Percentiles rank a stretch among this genome's conserved stretches.
phyloP scores from a whole-genome alignment of 139 green algal species.

The Micractinium sp. region DNA sequence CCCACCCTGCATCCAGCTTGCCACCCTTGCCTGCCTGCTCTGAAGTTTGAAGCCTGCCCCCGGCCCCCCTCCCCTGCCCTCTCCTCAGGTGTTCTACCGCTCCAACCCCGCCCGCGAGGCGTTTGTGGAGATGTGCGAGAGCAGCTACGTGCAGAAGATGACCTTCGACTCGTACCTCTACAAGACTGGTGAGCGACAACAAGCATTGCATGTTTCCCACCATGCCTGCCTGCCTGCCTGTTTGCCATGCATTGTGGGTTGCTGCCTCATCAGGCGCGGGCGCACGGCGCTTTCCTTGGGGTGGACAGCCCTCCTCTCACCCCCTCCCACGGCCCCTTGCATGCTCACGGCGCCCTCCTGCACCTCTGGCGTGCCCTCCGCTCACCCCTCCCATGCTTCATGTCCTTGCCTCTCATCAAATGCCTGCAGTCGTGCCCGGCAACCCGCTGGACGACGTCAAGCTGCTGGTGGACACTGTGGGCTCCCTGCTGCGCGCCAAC shows the following conservation, averaged over 20 bases:
- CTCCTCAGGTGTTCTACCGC: slow-evolving; percentile 61
- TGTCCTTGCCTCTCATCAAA: neutral
- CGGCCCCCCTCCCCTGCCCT: neutral
- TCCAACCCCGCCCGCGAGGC: slow-evolving; percentile 98
- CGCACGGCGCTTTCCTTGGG: too few species aligned
- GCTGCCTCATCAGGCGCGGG: too few species aligned
- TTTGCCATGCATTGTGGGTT: too few species aligned
- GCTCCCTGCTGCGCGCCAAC: slow-evolving; percentile 90
- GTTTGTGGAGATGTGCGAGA: slow-evolving; percentile 99
- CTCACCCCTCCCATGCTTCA: neutral
- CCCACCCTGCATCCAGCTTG: too few species aligned
- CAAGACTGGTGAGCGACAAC: slow-evolving; percentile 84
- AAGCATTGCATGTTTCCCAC: neutral
- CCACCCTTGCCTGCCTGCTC: neutral
- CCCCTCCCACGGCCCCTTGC: neutral
- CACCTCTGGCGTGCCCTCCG: neutral
- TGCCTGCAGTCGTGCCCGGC: slow-evolving; percentile 89
- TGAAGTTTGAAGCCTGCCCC: neutral
- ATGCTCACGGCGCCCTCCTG: neutral
- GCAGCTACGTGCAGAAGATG: slow-evolving; percentile 99
- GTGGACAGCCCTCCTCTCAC: too few species aligned
- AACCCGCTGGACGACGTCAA: slow-evolving; percentile 98
- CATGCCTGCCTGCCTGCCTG: neutral
- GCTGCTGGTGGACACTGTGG: slow-evolving; percentile 92
- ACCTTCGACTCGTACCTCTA: slow-evolving; percentile 99